Evolutionary conservation across 176 grass and related monocot species (phyloP), one percentile per base, ranked within the genome.

Genomic region (Oryza meridionalis): DNA sequence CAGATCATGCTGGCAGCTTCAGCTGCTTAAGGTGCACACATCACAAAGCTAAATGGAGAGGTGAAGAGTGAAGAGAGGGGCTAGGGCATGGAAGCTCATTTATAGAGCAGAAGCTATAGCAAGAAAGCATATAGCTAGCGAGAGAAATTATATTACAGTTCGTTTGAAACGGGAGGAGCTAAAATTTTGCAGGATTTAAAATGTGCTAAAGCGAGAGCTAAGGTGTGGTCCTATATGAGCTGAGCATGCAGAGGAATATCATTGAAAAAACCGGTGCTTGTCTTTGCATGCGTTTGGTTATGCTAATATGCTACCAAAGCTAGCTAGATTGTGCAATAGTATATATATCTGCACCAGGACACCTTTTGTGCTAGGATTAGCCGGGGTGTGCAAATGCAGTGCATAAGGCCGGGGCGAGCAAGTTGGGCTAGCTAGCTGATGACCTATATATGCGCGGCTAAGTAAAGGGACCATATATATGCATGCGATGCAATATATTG

Each of bases 1-100:
- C 88, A 92, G 91, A 92, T 92, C 91, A 87, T 87, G 91, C 88
- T 92, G 91, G 91, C 91, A 92, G 91, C 91, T 92, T 92, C 87
- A 92, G 70, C 91, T 85, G 78, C 91, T 92, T 35, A 85, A 87
- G 84, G 84, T 70, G 71, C 84, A 87, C 91, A 67, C 12, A 78
- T 46, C 55, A 72, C 70, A 72, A 12, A 13, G 1, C 12, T 9
- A 40, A 63, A 68, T 5, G 55, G 15, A 43, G 53, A n/a, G 21
- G 21, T 21, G 45, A 75, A 38, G 70, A 13, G 21, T 86, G 85
- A 38, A 53, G 69, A 58, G 32, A 58, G 16, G 59, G 44, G 38
- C 53, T 67, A 86, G 85, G 70, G 46, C 62, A 75, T 21, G 67
- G 69, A 71, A 45, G 62, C 77, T 68, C 24, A 67, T 75, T 67